Evolutionary conservation across 169 alveolate species (phyloP), one percentile per base, ranked within the genome.

Genomic region (Plasmodium vivax): DNA sequence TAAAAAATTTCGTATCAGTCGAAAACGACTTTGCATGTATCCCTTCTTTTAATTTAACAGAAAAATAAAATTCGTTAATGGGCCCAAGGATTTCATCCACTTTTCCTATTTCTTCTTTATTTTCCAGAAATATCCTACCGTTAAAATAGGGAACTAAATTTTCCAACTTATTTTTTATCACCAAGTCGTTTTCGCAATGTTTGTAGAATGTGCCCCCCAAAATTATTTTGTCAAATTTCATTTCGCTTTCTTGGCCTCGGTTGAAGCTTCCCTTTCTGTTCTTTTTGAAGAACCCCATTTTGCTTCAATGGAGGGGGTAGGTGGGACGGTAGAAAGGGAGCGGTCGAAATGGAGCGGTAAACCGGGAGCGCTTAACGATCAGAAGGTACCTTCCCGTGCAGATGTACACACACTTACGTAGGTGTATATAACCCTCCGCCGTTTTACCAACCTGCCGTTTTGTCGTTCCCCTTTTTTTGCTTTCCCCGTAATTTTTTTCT

Each of bases 71-170:
- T 80, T 98, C 98, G 84, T 97, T 97, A 58, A 98, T 97, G 16
- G 99, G 99, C 4, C 99, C 99, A 73, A 98, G 96, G 30, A 98
- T 98, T 90, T 98, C 99, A 85, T 98, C 99, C 12, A 98, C 98
- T 93, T 97, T 98, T 27, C 99, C 99, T 84, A 98, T 97, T 94
- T 98, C 99, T 82, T 98, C 98, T 88, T 98, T 98, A 93, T 98
- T 98, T 82, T 97, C 98, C 51, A 98, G 96, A 95, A 98, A 98
- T 75, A 98, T 97, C 3, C 99, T 96, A n/a, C 99, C 99, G 85
- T 98, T 98, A 95, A 98, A 98, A 95, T 98, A 98, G 74, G 99
- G 99, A 43, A 98, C 99, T 83, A 96, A 95, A 41, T 96, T 97
- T 91, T 96, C 97, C 92, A 96, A 96, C 73, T 95, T 95, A 95